phyloP scores from a whole-genome alignment of 179 eudicot genomes.

The Silene vulgaris region DNA sequence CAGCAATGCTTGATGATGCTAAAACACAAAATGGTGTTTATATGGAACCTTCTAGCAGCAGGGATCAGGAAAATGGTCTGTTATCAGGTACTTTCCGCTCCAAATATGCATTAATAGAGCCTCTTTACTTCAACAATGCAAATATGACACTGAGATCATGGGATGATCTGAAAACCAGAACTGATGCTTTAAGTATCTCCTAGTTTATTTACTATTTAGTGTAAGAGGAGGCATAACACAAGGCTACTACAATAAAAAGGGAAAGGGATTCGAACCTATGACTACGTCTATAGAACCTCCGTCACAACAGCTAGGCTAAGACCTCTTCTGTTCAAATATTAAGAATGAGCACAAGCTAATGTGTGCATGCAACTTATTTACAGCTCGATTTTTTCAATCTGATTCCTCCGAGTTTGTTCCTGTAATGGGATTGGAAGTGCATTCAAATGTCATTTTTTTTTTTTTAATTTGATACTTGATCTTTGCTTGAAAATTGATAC shows the following conservation, averaged over 20 bases:
- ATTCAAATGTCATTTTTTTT: background rate
- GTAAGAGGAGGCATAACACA: too few relatives aligned
- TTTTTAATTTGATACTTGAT: too few relatives aligned
- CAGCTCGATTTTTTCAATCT: too few relatives aligned
- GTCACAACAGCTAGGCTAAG: too few relatives aligned
- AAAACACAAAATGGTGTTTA: constrained; percentile 26
- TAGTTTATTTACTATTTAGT: too few relatives aligned
- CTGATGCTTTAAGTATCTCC: background rate
- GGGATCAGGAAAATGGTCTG: constrained; percentile 19
- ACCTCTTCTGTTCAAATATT: background rate
- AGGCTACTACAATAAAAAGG: too few relatives aligned
- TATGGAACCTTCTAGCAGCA: constrained; percentile 22
- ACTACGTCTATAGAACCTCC: too few relatives aligned
- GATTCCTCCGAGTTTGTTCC: too few relatives aligned
- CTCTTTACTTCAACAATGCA: background rate
- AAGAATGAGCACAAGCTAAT: background rate
- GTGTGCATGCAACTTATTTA: too few relatives aligned
- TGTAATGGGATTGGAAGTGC: background rate
- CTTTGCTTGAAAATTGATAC: too few relatives aligned
- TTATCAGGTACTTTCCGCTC: constrained; percentile 35
- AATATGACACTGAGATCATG: constrained; percentile 5
- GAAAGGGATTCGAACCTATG: too few relatives aligned
- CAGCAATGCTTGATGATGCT: constrained; percentile 73
- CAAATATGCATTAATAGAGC: background rate
- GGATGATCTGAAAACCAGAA: background rate